Base-by-base conservation (phyloP, 441 rosid genomes). In the Bruguiera hainesii region DNA sequence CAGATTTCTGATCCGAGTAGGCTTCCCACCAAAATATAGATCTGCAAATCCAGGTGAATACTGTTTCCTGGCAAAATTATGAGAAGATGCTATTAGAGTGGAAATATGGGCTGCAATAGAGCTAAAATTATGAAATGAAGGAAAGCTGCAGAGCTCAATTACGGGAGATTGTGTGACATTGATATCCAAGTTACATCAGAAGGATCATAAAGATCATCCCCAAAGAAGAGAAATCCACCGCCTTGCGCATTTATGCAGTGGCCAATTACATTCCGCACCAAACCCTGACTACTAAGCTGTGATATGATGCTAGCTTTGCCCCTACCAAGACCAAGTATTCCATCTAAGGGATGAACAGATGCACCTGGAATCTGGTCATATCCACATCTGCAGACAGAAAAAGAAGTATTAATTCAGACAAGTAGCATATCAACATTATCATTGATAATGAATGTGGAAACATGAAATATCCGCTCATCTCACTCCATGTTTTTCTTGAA, bases 151-250 rank as follows among this genome's bases (percentile, higher is more conserved):
- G 61, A 21, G 39, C 51, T 23, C 23, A 60, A 66, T 84, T 89
- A 95, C 97, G 75, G n/a, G 63, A 80, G 63, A 39, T 88, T 82
- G 23, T 71, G 79, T n/a, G 97, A 83, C 96, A 94, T 80, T 6
- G 88, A 68, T 69, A 84, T 80, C 99, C 98, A 94, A 60, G 77
- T 65, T 37, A 91, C 78, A 6, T 73, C 78, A 66, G 91, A 83
- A 68, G 84, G 75, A 69, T 88, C 96, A 70, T 85, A 89, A 76
- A 87, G 82, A 62, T 80, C 89, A 39, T 86, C 83, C 0, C 98
- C 98, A 51, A 95, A 92, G 85, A 92, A 92, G 77, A 95, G 90
- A 72, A 74, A 84, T 48, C 97, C 98, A 61, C 96, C 98, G 8
- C 96, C 96, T 19, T 75, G 76, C 49, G 87, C 80, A 33, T 93